phyloP scores from a whole-genome alignment of 768 basidiomycete genomes.

The Podaxis sp. region DNA sequence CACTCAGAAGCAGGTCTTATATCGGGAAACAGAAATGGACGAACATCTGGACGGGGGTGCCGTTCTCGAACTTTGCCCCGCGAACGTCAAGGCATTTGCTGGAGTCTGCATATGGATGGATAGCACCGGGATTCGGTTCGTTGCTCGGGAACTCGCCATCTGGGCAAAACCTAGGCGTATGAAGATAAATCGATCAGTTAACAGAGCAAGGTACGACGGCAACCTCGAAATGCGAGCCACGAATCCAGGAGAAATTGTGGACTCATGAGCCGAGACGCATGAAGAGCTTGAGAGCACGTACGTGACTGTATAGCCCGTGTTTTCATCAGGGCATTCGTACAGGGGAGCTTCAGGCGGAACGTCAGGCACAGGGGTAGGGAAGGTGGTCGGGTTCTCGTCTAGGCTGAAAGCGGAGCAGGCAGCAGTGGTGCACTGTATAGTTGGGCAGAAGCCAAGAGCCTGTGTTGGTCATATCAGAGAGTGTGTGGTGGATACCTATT shows the following conservation, averaged over 20 bases:
- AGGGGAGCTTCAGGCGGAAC: constrained; percentile 21
- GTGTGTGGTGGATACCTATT: background rate
- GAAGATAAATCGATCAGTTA: background rate
- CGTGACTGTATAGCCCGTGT: constrained; percentile 27
- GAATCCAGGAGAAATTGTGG: too few species aligned
- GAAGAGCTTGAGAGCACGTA: constrained; percentile 13
- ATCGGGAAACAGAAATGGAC: constrained; percentile 5
- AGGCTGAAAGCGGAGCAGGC: constrained; percentile 25
- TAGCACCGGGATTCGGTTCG: too few species aligned
- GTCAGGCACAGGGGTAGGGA: constrained; percentile 19
- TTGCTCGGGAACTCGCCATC: background rate
- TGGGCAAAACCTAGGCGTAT: background rate
- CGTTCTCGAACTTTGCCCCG: constrained; percentile 28
- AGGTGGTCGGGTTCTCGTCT: constrained; percentile 21
- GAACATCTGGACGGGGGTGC: constrained; percentile 36
- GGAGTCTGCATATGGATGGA: background rate
- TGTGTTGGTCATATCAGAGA: background rate
- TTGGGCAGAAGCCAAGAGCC: constrained; percentile 24
- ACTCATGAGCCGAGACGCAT: too few species aligned
- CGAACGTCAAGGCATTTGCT: constrained; percentile 35
- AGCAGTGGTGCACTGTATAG: constrained; percentile 20
- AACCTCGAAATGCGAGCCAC: too few species aligned
- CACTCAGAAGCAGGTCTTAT: background rate
- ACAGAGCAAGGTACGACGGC: background rate
- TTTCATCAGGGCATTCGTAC: constrained; percentile 21